Evolutionary conservation across 176 grass and related monocot species (phyloP).

Genomic region (Avena insularis): DNA sequence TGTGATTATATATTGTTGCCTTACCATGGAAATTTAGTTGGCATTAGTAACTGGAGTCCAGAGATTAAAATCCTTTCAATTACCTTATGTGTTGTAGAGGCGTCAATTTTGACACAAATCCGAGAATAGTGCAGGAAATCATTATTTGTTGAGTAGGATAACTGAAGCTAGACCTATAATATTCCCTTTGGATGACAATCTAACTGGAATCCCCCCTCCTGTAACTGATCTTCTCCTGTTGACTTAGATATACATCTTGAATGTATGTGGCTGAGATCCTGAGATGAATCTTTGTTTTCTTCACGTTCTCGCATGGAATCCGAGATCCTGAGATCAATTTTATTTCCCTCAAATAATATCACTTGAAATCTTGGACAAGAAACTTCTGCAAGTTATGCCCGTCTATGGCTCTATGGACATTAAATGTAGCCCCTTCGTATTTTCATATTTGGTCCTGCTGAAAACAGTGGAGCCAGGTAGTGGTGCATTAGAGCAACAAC

Average conservation of each 20-base stretch:
- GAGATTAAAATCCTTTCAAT: background rate
- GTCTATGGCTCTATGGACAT: background rate
- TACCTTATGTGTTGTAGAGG: background rate
- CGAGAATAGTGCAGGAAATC: background rate
- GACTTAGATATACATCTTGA: background rate
- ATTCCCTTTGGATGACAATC: background rate
- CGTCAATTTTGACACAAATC: background rate
- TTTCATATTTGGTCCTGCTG: background rate
- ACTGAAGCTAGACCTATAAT: background rate
- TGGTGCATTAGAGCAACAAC: background rate
- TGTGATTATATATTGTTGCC: background rate
- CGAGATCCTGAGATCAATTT: background rate
- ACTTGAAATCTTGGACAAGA: too few relatives aligned
- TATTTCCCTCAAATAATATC: background rate
- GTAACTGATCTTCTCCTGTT: background rate
- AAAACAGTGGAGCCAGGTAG: background rate
- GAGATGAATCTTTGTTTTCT: background rate
- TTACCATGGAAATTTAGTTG: background rate
- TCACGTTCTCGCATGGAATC: background rate
- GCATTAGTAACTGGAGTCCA: background rate
- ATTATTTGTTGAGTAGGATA: background rate
- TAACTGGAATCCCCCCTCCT: background rate
- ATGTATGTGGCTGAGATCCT: background rate
- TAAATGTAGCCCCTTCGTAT: background rate
- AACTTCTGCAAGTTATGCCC: background rate